Evolutionary conservation across 1,284 basidiomycete species (phyloP), one percentile per base, ranked within the genome.

Genomic region (Trichosporon ovoides): DNA sequence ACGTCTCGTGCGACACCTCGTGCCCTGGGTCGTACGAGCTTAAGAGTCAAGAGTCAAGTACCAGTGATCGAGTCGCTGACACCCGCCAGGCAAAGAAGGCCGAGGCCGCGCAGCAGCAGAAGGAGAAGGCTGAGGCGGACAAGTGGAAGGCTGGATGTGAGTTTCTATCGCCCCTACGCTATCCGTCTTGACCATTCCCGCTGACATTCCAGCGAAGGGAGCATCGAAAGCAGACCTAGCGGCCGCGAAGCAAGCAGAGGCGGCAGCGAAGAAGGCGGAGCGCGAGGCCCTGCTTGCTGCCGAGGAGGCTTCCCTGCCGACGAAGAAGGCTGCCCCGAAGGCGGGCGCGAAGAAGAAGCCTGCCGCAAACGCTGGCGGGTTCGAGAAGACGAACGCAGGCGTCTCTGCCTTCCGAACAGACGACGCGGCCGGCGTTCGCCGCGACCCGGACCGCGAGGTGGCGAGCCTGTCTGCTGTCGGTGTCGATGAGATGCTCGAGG

Each of bases 401-500:
- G 56, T 68, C 10, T 63, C 67, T 0, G 64, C 66, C 9, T 76
- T 70, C 65, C 63, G 63, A 37, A 62, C 66, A 54, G 69, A 61
- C 84, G 84, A 75, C 85, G 89, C 66, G 84, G 85, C 43, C 84
- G 88, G 18, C 84, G 85, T 59, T 85, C 86, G 37, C 20, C 69
- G 64, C 55, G 66, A 67, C 54, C 67, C 60, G 5, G 68, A 71
- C 35, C 59, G 59, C 24, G 80, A 83, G 58, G 76, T 82, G 11
- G 84, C 89, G 75, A 86, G 85, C 69, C 90, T 84, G 75, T 77
- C 84, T 11, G 95, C 94, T 7, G 88, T 87, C 19, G 94, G 92
- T 12, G 83, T 98, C 56, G 94, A 98, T 72, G 89, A 93, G 72
- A 92, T 91, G 10, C 76, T 98, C 51, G 94, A 96, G 76, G 83